phyloP scores from a whole-genome alignment of 768 basidiomycete genomes.

The Boletus reticulatus region DNA sequence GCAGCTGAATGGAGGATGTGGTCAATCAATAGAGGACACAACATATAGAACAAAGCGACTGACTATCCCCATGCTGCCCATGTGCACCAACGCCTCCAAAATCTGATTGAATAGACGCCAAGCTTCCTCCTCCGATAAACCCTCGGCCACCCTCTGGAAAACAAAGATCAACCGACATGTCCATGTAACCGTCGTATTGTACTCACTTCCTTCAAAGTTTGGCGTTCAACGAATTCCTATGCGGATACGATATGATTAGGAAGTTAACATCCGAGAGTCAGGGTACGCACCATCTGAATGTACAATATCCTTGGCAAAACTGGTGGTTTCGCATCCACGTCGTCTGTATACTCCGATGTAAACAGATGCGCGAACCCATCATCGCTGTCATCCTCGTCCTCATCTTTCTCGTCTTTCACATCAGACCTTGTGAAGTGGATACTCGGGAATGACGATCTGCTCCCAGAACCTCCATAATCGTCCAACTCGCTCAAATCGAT shows the following conservation, averaged over 20 bases:
- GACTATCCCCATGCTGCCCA: conserved; percentile 85
- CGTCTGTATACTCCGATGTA: conserved; percentile 33
- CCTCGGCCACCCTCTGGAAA: conserved; percentile 70
- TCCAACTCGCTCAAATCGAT: conserved; percentile 64
- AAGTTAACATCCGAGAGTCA: not conserved
- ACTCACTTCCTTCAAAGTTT: conserved; percentile 80
- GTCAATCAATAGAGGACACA: conserved; percentile 10
- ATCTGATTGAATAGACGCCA: conserved; percentile 92
- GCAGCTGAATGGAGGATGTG: conserved; percentile 45
- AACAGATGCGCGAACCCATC: conserved; percentile 40
- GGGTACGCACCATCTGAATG: conserved; percentile 82
- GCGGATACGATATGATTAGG: not conserved
- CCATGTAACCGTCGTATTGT: not conserved
- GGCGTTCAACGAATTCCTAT: conserved; percentile 87
- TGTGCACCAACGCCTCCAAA: conserved; percentile 85
- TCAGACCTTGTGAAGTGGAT: conserved; percentile 70
- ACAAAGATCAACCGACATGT: not conserved
- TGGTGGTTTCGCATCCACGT: conserved; percentile 27
- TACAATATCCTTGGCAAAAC: conserved; percentile 63
- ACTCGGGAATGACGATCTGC: conserved; percentile 70
- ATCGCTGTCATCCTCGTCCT: conserved; percentile 44
- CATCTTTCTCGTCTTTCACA: conserved; percentile 38
- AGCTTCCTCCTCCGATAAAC: conserved; percentile 77
- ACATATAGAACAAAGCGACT: conserved; percentile 25
- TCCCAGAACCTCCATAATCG: conserved; percentile 51